phyloP scores from a whole-genome alignment of 2,329 filamentous ascomycete species.

The Beauveria rudraprayagi region DNA sequence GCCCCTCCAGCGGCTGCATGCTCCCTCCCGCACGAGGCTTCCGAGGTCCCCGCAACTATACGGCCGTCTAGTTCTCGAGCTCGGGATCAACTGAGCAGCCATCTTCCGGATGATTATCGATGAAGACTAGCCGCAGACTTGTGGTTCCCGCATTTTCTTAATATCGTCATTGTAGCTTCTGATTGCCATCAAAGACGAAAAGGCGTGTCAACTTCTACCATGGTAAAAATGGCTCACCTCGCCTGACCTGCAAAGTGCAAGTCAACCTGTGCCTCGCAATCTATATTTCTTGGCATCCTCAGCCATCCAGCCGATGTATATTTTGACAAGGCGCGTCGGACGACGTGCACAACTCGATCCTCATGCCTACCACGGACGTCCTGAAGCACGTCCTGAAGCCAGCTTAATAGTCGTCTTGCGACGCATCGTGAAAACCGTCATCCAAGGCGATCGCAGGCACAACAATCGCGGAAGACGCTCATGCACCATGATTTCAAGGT shows the following conservation, averaged over 20 bases:
- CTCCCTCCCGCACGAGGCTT: neutral
- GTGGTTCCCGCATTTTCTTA: neutral
- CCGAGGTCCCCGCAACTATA: neutral
- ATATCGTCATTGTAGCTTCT: neutral
- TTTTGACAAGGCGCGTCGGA: neutral
- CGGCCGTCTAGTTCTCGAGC: neutral
- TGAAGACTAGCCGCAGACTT: neutral
- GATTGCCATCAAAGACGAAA: neutral
- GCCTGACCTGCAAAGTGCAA: neutral
- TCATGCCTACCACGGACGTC: neutral
- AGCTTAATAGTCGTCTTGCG: neutral
- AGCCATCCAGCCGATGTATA: neutral
- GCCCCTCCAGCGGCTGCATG: neutral
- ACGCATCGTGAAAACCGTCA: neutral
- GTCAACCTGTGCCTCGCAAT: neutral
- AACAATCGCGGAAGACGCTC: neutral
- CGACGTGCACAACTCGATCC: neutral
- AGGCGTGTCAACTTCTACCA: neutral
- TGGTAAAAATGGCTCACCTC: neutral
- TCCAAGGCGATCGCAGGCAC: neutral
- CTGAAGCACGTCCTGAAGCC: neutral
- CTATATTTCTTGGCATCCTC: neutral
- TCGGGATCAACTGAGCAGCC: neutral
- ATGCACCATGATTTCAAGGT: neutral
- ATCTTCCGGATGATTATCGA: constrained; percentile 7